Conservation (phyloP, 1,139 yeast species). For the Suhomyces bolitotheri region DNA sequence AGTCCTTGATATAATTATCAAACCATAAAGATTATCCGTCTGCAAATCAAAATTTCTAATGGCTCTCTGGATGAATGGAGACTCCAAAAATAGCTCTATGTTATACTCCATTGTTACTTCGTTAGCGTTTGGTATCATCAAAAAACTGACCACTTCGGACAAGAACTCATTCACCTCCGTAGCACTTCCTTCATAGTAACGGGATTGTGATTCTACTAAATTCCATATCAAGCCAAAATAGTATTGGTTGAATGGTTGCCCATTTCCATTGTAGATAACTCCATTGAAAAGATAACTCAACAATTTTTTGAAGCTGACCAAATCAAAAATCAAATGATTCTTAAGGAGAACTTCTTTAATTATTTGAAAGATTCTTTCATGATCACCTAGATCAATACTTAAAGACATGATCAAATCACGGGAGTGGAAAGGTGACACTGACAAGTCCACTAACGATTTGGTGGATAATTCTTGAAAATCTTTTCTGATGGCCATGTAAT, state of each 20-base stretch:
- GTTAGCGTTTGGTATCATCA: conserved; percentile 17
- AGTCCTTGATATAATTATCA: conserved; percentile 28
- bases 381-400: conserved; percentile 39
- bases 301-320: conserved; percentile 31
- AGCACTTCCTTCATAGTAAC: conserved; percentile 24
- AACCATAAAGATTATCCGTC: conserved; percentile 38
- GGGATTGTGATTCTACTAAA: conserved; percentile 37
- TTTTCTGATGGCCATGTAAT: conserved; percentile 38
- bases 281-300: conserved; percentile 37
- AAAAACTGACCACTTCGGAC: conserved; percentile 30
- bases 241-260: conserved; percentile 26
- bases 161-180: conserved; percentile 32
- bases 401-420: conserved; percentile 36
- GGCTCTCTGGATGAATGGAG: conserved; percentile 30
- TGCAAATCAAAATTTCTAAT: conserved; percentile 32
- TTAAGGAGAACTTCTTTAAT: conserved; percentile 40
- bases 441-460: conserved; percentile 5
- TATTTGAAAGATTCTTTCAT: conserved; percentile 37
- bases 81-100: conserved; percentile 29
- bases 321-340: conserved; percentile 34
- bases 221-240: conserved; percentile 38
- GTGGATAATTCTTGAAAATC: conserved; percentile 30
- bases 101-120: conserved; percentile 17
- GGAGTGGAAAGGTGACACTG: conserved; percentile 16
- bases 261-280: conserved; percentile 22